Percentiles rank a stretch among this genome's conserved stretches.
phyloP scores from a whole-genome alignment of 1,284 basidiomycete species.

The Neotropicomus parvogracilis region DNA sequence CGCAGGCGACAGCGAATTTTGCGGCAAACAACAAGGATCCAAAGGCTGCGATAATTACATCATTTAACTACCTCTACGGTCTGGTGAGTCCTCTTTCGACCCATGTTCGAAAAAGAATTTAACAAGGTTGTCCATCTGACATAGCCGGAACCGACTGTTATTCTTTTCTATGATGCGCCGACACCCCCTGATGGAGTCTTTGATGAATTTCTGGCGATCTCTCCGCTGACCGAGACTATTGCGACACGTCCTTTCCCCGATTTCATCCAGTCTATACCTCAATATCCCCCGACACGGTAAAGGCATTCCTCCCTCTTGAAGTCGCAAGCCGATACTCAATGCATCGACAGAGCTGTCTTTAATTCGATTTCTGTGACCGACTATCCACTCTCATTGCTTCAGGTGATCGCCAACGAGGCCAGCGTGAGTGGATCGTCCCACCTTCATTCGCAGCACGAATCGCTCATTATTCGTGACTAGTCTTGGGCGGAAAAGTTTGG shows the following conservation, averaged over 20 bases:
- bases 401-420: slow-evolving; percentile 13
- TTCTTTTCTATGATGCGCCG: slow-evolving; percentile 50
- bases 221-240: slow-evolving; percentile 27
- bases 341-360: slow-evolving; percentile 11
- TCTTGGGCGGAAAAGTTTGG: slow-evolving; percentile 2
- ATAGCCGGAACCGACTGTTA: slow-evolving; percentile 27
- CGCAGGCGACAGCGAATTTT: slow-evolving; percentile 48
- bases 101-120: background rate
- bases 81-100: slow-evolving; percentile 28
- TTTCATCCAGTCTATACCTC: slow-evolving; percentile 20
- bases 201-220: slow-evolving; percentile 40
- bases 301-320: background rate
- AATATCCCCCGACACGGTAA: slow-evolving; percentile 6
- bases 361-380: slow-evolving; percentile 14
- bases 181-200: slow-evolving; percentile 47
- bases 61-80: slow-evolving; percentile 45
- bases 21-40: slow-evolving; percentile 46
- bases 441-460: background rate
- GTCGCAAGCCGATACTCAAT: background rate
- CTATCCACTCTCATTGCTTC: slow-evolving; percentile 11
- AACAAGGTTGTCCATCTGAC: background rate
- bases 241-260: slow-evolving; percentile 35
- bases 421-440: slow-evolving; percentile 3
- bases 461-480: slow-evolving; percentile 1
- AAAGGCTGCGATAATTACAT: slow-evolving; percentile 56